Base-by-base conservation (phyloP, 2,329 filamentous ascomycete species). In the Raffaelea albimanens region DNA sequence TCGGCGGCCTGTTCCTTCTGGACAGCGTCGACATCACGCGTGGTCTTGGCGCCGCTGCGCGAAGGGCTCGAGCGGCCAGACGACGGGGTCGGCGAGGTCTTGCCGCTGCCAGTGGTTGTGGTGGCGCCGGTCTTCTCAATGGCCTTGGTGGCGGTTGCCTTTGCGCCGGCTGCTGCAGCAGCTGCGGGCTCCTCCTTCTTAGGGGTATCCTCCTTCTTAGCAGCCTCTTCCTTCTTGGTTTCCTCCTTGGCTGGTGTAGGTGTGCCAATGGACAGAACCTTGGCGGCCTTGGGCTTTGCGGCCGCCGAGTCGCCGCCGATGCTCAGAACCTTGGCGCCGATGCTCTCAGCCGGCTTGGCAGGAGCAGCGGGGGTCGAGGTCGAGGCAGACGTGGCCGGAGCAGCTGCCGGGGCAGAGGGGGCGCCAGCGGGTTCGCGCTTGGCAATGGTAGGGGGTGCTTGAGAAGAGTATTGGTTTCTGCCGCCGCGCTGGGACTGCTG, bases 61-160 rank as follows among this genome's bases (percentile, higher is more conserved):
- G 88, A 78, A 9, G 89, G 88, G 61, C 87, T 95, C 34, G 85
- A 88, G 45, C 88, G 81, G 42, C 90, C 91, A 11, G 88, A 93
- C 1, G 86, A 86, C 9, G 87, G 85, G 5, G 84, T 78, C 18
- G 91, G 87, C 1, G 89, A 93, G 3, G 85, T 83, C 61, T 81
- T 85, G 47, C 88, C 88, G 58, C 78, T 78, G 44, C 70, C 64
- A 31, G 69, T 68, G 41, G 77, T 70, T 68, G 96, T 96, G 44
- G 80, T 72, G 4, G 90, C 91, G 2, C 84, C 73, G n/a, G 85
- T 82, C 69, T 96, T 96, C 52, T 89, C 76, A 25, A 87, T 86
- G 23, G 84, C 83, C 40, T 71, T 71, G 44, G 69, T 61, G 19
- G 62, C 60, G 45, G 68, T 64, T 1, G 43, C 50, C n/a, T 52